Conservation (phyloP, 2,329 filamentous ascomycete genomes). For the Neonectria magnoliae region DNA sequence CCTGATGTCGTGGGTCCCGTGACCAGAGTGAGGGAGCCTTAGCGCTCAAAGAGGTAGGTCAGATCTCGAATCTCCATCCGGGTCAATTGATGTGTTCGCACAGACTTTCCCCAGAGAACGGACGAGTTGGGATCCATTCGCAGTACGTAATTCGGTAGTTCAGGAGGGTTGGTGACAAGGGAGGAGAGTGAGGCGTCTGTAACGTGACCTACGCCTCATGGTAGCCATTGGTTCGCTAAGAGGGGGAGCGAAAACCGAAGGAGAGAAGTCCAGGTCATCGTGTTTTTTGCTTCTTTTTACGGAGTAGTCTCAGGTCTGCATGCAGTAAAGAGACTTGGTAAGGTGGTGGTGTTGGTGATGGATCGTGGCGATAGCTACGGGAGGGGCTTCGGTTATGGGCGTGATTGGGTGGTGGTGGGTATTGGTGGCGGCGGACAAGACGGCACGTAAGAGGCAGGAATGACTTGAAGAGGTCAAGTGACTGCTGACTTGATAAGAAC, state of each 20-base stretch:
- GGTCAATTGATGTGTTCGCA: constrained; percentile 12
- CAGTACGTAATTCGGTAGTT: constrained; percentile 24
- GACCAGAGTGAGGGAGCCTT: too few species aligned
- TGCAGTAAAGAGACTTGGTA: neutral
- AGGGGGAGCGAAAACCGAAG: neutral
- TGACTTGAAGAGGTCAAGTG: constrained; percentile 20
- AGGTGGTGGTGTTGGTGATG: constrained; percentile 8
- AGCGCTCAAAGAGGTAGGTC: too few species aligned
- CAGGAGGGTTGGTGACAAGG: constrained; percentile 1
- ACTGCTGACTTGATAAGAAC: neutral
- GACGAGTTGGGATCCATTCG: constrained; percentile 4
- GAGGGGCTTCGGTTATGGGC: neutral
- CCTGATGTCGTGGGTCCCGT: too few species aligned
- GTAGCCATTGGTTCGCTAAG: constrained; percentile 16
- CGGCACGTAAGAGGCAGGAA: constrained; percentile 7
- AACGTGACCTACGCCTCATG: constrained; percentile 18
- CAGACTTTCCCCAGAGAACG: constrained; percentile 14
- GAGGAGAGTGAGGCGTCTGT: constrained; percentile 13
- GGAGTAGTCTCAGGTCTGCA: neutral
- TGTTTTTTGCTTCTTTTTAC: neutral
- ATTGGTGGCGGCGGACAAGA: constrained; percentile 14
- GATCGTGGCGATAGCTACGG: constrained; percentile 19
- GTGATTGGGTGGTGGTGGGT: constrained; percentile 6
- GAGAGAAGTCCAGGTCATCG: neutral
- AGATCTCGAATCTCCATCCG: too few species aligned